Base-by-base conservation (phyloP, 345 rosid genomes). In the Hibiscus tridactylites region DNA sequence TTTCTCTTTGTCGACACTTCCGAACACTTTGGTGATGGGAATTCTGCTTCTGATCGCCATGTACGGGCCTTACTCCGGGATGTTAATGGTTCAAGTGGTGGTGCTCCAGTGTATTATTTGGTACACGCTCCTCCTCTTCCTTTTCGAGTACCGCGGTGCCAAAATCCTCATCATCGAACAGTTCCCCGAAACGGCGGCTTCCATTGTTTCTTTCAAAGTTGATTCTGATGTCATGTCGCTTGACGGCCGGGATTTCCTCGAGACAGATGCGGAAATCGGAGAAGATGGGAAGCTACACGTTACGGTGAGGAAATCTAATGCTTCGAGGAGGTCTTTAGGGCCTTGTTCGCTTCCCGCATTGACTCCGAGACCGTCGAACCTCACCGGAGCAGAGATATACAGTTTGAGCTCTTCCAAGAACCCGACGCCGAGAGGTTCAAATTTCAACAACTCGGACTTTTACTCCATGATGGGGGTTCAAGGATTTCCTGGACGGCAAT, bases 11-110 rank as follows among this genome's bases (percentile, higher is more conserved):
- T 92, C 97, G 28, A 90, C 99, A 6, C 83, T 95, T 0, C 99
- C 99, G 0, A 95, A 95, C 81, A 95, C 97, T 50, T 90, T 95
- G 1, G 97, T 95, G 62, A 95, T 92, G 97, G 99, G 99, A 1
- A 95, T 95, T 44, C 99, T 98, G 15, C 60, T 95, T 6, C 82
- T 95, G 28, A 88, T 85, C 76, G 99, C 97, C 31, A 95, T 95
- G 99, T 95, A 95, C 75, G 96, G 91, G 0, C 33, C 71, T 0
- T 79, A 76, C 44, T 84, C 97, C 0, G 95, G 97, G 1, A 90
- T 85, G 66, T 87, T 94, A 26, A 94, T 94, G 98, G 96, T 94
- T 4, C 98, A 94, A 42, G 88, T 92, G 50, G 97, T 94, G 2
- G 98, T 94, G 39, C 88, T 94, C 19, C 98, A 94, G 83, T 92